Base-by-base conservation (phyloP, 345 rosid genomes). In the Salix arbutifolia region DNA sequence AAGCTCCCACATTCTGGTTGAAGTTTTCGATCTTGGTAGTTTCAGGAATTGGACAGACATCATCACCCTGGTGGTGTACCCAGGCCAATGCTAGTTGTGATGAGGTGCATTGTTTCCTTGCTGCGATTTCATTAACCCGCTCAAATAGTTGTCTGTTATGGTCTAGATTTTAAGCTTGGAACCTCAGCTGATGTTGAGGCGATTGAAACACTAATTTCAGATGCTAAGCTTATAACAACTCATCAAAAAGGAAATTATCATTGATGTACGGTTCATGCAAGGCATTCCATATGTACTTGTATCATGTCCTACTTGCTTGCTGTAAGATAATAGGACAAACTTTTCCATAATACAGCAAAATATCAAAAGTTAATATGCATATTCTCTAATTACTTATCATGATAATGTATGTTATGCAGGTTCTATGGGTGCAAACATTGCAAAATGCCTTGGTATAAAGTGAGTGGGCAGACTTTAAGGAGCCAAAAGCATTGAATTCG, bases 121-220 rank as follows among this genome's bases (percentile, higher is more conserved):
- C n/a, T n/a, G n/a, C n/a, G n/a, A n/a, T n/a, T n/a, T n/a, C 89
- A 60, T 65, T 82, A 50, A 89, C 88, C 16, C 69, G 78, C 65
- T 89, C 89, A 4, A 79, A 90, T 0, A 90, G 35, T n/a, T 71
- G 73, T 58, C 74, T 72, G 79, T 89, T 89, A 71, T 88, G 86
- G 30, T 86, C 89, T 58, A 89, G 53, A 69, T 88, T 92, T 80
- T 92, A 93, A 11, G 83, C 79, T 65, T 64, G 90, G 83, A 91
- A 87, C 87, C 97, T 91, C 0, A 91, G 88, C 0, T 84, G 66
- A 25, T 3, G 0, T 91, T 91, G 86, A 74, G n/a, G 78, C 50
- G 61, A 46, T 13, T 37, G 46, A 50, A 70, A 61, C 25, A 67
- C 46, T 42, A 52, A 28, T 69, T 37, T 48, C 21, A 71, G 74